These are phyloP conservation scores for Hypomyces rosellus DNA, from an alignment of 2,329 filamentous ascomycete genomes.

Conservation along the genomic window DNA sequence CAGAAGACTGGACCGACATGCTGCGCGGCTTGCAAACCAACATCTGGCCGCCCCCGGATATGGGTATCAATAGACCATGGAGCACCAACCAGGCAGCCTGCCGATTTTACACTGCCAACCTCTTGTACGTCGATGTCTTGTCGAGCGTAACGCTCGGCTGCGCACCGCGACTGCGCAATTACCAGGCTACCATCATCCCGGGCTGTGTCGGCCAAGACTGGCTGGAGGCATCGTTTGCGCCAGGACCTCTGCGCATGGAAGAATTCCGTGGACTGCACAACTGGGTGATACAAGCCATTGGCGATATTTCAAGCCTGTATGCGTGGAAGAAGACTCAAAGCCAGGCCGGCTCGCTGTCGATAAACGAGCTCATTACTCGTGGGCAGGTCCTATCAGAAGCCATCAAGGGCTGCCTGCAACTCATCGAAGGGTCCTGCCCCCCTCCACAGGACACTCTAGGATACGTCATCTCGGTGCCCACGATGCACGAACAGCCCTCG, in stretches of 20 bases:
- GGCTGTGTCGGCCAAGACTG: conserved; percentile 18
- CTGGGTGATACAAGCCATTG: conserved; percentile 50
- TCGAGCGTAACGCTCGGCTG: conserved; percentile 40
- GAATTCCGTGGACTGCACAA: conserved; percentile 51
- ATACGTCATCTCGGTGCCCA: conserved; percentile 14
- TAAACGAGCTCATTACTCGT: conserved; percentile 39
- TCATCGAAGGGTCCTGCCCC: conserved; percentile 19
- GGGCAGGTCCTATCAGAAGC: conserved; percentile 35
- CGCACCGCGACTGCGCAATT: conserved; percentile 35
- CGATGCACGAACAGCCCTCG: conserved; percentile 16
- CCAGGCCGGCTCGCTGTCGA: conserved; percentile 36
- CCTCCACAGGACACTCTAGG: not conserved
- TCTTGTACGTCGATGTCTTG: conserved; percentile 45
- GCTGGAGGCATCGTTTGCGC: conserved; percentile 15
- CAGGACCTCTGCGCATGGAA: conserved; percentile 36
- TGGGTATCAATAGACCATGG: conserved; percentile 31
- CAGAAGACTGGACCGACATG: conserved; percentile 31
- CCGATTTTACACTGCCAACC: conserved; percentile 40
- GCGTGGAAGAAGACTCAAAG: conserved; percentile 48
- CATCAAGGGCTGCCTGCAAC: conserved; percentile 27
- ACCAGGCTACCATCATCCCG: conserved; percentile 35
- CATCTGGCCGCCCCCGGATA: conserved; percentile 28
- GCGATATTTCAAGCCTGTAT: conserved; percentile 46
- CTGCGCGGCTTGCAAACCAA: conserved; percentile 26
- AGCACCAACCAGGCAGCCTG: conserved; percentile 41